Conservation (phyloP, 805 yeast genomes). For the Saccharomycopsis amapae region DNA sequence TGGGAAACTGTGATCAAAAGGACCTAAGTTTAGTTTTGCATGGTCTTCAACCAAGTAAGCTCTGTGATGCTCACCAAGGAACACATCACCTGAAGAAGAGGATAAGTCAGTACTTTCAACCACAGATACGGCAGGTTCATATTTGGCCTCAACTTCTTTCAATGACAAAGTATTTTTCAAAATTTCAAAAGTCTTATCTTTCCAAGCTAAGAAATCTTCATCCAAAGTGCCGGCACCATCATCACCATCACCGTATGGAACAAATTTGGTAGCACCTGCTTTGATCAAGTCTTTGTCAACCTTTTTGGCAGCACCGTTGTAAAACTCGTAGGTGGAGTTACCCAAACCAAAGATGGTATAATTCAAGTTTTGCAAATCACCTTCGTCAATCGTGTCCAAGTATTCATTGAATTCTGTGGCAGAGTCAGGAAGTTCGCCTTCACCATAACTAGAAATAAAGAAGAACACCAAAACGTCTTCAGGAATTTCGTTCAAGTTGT, state of each 20-base stretch:
- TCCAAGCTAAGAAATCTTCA: constrained; percentile 93
- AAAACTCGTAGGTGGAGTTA: constrained; percentile 89
- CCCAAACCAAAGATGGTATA: constrained; percentile 87
- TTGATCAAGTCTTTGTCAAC: constrained; percentile 41
- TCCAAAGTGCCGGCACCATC: constrained; percentile 93
- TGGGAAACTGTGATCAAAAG: constrained; percentile 78
- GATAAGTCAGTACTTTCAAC: constrained; percentile 34
- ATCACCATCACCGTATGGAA: constrained; percentile 85
- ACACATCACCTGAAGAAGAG: constrained; percentile 40
- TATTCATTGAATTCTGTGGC: constrained; percentile 73
- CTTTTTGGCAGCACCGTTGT: constrained; percentile 71
- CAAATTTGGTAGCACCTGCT: constrained; percentile 69
- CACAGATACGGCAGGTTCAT: constrained; percentile 59
- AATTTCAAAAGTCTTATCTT: constrained; percentile 62
- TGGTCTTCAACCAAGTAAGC: constrained; percentile 37
- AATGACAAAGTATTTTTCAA: constrained; percentile 58
- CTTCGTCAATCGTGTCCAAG: constrained; percentile 48
- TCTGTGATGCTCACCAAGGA: constrained; percentile 76
- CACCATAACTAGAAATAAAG: constrained; percentile 91
- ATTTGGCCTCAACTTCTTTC: constrained; percentile 72
- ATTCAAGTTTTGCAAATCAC: constrained; percentile 49
- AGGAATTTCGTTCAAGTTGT: constrained; percentile 59
- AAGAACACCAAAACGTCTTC: constrained; percentile 58
- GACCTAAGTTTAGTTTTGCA: constrained; percentile 43
- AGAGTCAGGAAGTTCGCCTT: constrained; percentile 96